Base-by-base conservation (phyloP, 1,284 basidiomycete species). In the Ceratorhiza oryzae-sativae region DNA sequence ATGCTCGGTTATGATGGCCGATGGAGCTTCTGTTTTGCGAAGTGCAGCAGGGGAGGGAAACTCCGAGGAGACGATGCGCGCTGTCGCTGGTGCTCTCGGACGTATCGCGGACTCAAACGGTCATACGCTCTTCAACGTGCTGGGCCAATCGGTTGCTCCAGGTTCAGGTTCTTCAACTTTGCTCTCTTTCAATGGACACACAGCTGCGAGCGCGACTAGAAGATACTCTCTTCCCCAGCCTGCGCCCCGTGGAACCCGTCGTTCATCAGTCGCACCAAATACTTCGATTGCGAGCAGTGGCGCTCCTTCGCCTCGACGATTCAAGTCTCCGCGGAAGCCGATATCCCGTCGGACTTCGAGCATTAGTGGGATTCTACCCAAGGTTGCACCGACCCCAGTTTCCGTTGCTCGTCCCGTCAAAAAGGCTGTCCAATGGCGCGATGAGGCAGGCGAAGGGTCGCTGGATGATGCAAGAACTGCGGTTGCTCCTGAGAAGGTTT, bases 361-460 rank as follows among this genome's bases (percentile, higher is more conserved):
- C 56, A 65, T 59, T 55, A 72, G 61, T n/a, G 39, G 32, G 6
- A 45, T 70, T 32, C 62, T 75, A 41, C 53, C 61, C 46, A 58
- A 71, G 59, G 18, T 34, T 18, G 3, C 20, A 61, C 60, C 49
- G 15, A n/a, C 49, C 45, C 73, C 45, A 48, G 41, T 23, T 48
- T 71, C 59, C 34, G 36, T n/a, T 32, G 36, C 58, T 49, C 68
- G 58, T 34, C 51, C 62, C 41, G 74, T 75, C 60, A 87, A 86
- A 79, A 96, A 96, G 80, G 90, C 87, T 68, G 92, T 97, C 18
- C 90, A 95, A 77, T 97, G 94, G 94, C 87, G 85, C 68, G 94
- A 97, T 77, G 91, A 95, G 79, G 92, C 86, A 4, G 94, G 94
- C 5, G 90, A 91, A 78, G 94, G 94, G 9, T 84, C 87, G 58